phyloP scores from a whole-genome alignment of 371 early-diverging fungal species.

The Massospora cicadina region DNA sequence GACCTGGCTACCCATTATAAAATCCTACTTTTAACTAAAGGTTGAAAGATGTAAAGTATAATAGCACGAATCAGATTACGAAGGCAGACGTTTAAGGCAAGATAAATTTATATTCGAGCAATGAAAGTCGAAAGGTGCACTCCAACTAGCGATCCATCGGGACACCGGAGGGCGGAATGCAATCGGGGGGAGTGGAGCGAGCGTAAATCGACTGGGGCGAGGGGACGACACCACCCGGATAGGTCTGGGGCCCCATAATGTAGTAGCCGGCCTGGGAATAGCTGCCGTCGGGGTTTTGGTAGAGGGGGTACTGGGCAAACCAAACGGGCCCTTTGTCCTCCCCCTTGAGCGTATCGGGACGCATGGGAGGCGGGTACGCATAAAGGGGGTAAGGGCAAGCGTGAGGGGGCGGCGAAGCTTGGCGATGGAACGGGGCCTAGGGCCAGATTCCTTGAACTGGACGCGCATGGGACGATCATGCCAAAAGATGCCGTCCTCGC shows the following conservation, averaged over 20 bases:
- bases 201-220: background rate
- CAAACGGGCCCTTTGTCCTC: background rate
- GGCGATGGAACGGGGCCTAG: background rate
- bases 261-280: background rate
- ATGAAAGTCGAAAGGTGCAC: background rate
- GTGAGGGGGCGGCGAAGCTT: background rate
- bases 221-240: background rate
- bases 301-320: background rate
- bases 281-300: background rate
- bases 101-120: background rate
- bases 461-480: background rate
- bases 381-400: background rate
- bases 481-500: conserved; percentile 17
- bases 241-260: background rate
- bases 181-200: background rate
- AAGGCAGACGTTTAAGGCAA: background rate
- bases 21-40: too few species aligned
- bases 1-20: too few species aligned
- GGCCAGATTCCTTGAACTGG: conserved; percentile 4
- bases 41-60: too few species aligned
- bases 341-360: background rate
- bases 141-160: background rate
- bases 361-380: background rate
- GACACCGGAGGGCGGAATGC: background rate
- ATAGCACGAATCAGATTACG: too few species aligned